Evolutionary conservation across 176 grass and related monocot species (phyloP).

Genomic region (Oryza officinalis): DNA sequence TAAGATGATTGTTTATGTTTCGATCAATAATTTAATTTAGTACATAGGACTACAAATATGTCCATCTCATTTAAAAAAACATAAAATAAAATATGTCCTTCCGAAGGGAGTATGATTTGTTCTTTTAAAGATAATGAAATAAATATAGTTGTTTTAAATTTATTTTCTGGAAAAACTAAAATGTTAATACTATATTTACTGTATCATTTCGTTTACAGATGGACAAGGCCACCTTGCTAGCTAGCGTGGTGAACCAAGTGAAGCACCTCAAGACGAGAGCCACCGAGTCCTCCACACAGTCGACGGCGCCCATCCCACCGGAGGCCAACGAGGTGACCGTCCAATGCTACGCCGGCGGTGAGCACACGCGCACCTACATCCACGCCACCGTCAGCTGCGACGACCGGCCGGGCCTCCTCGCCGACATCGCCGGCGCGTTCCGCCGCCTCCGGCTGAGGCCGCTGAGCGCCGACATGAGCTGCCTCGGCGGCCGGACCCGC

Average conservation of each 20-base stretch:
- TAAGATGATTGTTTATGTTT: no score
- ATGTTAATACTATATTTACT: no score
- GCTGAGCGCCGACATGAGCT: slow-evolving; percentile 29
- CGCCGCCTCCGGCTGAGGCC: slow-evolving; percentile 37
- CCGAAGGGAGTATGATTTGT: no score
- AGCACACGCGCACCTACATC: neutral
- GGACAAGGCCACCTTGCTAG: slow-evolving; percentile 56
- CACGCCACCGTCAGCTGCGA: slow-evolving; percentile 48
- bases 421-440: slow-evolving; percentile 33
- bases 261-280: slow-evolving; percentile 42
- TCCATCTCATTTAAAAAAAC: no score
- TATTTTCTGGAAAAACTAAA: neutral
- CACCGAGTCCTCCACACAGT: neutral
- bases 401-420: slow-evolving; percentile 44
- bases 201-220: slow-evolving; percentile 29
- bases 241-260: slow-evolving; percentile 36
- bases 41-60: no score
- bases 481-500: slow-evolving; percentile 39
- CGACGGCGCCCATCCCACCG: neutral
- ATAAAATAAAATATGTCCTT: no score
- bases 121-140: no score
- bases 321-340: slow-evolving; percentile 39
- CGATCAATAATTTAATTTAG: no score
- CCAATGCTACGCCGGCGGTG: neutral
- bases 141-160: no score